These are phyloP conservation scores for Salix exigua DNA, from an alignment of 345 rosid genomes.

Conservation along the genomic window DNA sequence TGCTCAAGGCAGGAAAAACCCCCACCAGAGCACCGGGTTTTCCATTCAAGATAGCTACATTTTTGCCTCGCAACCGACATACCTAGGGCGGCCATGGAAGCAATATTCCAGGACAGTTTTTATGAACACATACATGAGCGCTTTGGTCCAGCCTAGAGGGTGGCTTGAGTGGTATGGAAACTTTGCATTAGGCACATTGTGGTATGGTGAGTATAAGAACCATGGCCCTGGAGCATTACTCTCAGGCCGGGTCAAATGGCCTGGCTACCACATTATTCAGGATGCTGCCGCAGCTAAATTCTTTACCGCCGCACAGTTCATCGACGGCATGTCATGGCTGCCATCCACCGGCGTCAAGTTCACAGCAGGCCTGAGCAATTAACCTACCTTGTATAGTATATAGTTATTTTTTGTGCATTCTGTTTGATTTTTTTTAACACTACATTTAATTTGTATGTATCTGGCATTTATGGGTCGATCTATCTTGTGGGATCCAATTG, in stretches of 20 bases:
- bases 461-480: background rate
- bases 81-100: constrained; percentile 32
- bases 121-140: constrained; percentile 21
- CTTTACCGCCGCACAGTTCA: constrained; percentile 17
- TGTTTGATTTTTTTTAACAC: background rate
- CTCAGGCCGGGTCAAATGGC: constrained; percentile 21
- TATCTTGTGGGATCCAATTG: background rate
- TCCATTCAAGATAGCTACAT: constrained; percentile 23
- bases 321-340: constrained; percentile 28
- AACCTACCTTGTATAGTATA: background rate
- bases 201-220: constrained; percentile 29
- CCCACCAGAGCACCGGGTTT: constrained; percentile 27
- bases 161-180: constrained; percentile 33
- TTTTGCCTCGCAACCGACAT: constrained; percentile 23
- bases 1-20: constrained; percentile 25
- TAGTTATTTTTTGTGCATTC: background rate
- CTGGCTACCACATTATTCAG: constrained; percentile 22
- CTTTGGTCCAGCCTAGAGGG: constrained; percentile 24
- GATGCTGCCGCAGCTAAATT: constrained; percentile 20
- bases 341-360: constrained; percentile 21
- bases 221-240: constrained; percentile 22
- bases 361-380: constrained; percentile 20
- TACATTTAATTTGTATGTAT: background rate
- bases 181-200: constrained; percentile 23
- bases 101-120: constrained; percentile 27